Evolutionary conservation across 176 grass and related monocot species (phyloP).

Genomic region (Oryza nivara): DNA sequence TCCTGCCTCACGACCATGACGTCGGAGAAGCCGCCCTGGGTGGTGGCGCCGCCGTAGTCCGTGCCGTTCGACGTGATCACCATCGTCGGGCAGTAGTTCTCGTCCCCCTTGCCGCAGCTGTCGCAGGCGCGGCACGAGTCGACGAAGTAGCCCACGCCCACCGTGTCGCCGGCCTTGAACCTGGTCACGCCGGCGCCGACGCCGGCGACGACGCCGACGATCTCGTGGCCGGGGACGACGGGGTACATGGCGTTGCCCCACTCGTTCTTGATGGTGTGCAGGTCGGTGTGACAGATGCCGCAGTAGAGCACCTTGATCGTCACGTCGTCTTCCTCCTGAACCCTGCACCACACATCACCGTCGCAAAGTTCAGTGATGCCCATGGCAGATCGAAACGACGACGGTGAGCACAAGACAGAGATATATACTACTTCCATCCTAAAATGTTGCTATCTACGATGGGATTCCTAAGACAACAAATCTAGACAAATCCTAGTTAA

Average conservation of each 20-base stretch:
- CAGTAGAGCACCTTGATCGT: slow-evolving; percentile 56
- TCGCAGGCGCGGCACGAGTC: slow-evolving; percentile 49
- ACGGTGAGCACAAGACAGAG: too few species aligned
- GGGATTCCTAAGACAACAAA: too few species aligned
- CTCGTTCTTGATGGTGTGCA: slow-evolving; percentile 53
- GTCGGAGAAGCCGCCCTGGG: slow-evolving; percentile 55
- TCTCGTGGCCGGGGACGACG: slow-evolving; percentile 57
- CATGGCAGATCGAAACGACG: background rate
- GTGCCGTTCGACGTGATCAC: slow-evolving; percentile 52
- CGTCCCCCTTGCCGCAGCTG: slow-evolving; percentile 42
- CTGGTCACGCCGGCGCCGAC: slow-evolving; percentile 40
- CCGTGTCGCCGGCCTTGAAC: slow-evolving; percentile 57
- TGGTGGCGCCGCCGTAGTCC: slow-evolving; percentile 17
- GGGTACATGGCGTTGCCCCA: slow-evolving; percentile 57
- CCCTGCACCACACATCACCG: background rate
- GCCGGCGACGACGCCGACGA: slow-evolving; percentile 49
- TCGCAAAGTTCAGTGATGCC: background rate
- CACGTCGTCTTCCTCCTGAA: slow-evolving; percentile 40
- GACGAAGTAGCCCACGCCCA: slow-evolving; percentile 57
- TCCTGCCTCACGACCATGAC: slow-evolving; percentile 31
- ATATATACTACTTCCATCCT: too few species aligned
- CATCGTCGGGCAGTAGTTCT: slow-evolving; percentile 52
- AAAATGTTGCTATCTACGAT: too few species aligned
- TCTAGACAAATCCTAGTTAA: rapidly evolving
- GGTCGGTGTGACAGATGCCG: slow-evolving; percentile 57